Evolutionary conservation across 805 yeast genomes (phyloP).

Genomic region (Tetrapisispora arboricola): DNA sequence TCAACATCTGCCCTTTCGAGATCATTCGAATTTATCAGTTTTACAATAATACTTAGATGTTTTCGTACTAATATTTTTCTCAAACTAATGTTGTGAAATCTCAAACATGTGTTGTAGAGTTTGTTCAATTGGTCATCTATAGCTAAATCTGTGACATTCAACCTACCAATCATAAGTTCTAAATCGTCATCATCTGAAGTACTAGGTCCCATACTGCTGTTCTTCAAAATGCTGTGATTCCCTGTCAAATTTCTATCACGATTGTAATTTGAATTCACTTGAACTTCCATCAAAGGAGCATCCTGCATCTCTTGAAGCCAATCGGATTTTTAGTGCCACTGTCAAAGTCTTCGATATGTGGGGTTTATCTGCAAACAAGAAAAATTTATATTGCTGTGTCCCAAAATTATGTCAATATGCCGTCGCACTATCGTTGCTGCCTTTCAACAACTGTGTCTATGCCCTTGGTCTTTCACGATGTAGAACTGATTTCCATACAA

Average conservation of each 20-base stretch:
- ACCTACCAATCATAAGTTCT: background rate
- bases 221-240: too few relatives aligned
- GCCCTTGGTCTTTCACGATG: too few relatives aligned
- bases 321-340: too few relatives aligned
- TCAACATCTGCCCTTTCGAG: constrained; percentile 9
- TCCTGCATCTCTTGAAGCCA: background rate
- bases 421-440: too few relatives aligned
- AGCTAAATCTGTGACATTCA: background rate
- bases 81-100: background rate
- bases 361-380: too few relatives aligned
- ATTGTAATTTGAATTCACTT: background rate
- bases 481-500: too few relatives aligned
- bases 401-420: too few relatives aligned
- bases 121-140: background rate
- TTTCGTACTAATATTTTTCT: constrained; percentile 7
- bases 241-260: background rate
- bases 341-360: too few relatives aligned
- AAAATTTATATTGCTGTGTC: too few relatives aligned
- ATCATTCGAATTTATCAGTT: constrained; percentile 9
- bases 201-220: background rate
- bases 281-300: background rate
- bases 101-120: background rate
- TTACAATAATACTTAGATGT: constrained; percentile 20
- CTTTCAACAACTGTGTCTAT: too few relatives aligned
- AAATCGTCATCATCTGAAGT: background rate